Percentiles rank a stretch among this genome's conserved stretches.
phyloP scores from a whole-genome alignment of 192 early-diverging fungal genomes.

The Coemansia sp. region DNA sequence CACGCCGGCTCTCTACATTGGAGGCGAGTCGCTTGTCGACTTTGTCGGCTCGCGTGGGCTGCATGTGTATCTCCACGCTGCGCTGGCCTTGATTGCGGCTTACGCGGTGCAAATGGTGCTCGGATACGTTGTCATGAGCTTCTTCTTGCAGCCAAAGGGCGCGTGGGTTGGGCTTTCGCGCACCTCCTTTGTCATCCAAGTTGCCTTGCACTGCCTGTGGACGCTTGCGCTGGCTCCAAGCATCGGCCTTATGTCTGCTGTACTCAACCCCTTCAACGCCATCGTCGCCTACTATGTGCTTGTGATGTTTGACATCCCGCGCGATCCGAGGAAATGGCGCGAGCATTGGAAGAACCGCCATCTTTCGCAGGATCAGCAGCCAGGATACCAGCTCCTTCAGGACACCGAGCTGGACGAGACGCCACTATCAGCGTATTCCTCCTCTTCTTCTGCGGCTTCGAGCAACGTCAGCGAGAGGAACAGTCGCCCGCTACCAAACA shows the following conservation, averaged over 20 bases:
- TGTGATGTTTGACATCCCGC: not conserved
- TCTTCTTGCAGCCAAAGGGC: not conserved
- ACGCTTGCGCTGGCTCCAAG: not conserved
- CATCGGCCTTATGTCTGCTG: not conserved
- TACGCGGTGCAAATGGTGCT: not conserved
- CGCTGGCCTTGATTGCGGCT: not conserved
- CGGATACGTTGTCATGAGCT: not conserved
- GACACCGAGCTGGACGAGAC: slow-evolving; percentile 3
- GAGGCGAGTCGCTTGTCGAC: not conserved
- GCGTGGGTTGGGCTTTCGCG: slow-evolving; percentile 4
- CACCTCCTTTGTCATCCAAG: not conserved
- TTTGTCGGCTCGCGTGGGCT: not conserved
- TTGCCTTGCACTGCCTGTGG: not conserved
- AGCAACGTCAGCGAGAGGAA: not conserved
- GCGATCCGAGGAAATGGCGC: not conserved
- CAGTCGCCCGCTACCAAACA: not conserved
- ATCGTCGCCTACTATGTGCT: not conserved
- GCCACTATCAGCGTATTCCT: not conserved
- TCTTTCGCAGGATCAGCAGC: not conserved
- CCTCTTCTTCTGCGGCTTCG: not conserved
- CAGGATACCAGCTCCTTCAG: not conserved
- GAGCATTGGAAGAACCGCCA: not conserved
- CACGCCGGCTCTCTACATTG: not conserved
- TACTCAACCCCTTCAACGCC: not conserved
- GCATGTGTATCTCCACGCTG: not conserved